Evolutionary conservation across 1,284 basidiomycete genomes (phyloP).

Genomic region (Cystobasidium sp.): DNA sequence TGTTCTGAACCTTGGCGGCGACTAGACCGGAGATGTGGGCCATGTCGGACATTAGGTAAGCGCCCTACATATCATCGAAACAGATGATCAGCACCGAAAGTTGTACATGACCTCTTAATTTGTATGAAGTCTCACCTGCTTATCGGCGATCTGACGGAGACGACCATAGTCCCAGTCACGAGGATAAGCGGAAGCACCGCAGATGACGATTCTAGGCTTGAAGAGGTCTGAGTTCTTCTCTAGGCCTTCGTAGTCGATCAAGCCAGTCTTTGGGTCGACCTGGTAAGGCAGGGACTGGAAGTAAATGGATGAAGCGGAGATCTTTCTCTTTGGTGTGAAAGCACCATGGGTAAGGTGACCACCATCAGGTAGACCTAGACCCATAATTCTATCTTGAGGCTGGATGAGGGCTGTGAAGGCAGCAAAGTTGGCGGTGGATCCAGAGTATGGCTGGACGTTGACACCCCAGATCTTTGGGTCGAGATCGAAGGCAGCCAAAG

Average conservation of each 20-base stretch:
- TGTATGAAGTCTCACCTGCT: constrained; percentile 77
- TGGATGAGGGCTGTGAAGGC: constrained; percentile 95
- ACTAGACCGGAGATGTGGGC: constrained; percentile 96
- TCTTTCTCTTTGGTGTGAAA: constrained; percentile 82
- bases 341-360: constrained; percentile 71
- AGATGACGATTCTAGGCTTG: constrained; percentile 95
- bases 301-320: constrained; percentile 99
- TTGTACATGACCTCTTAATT: neutral
- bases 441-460: constrained; percentile 92
- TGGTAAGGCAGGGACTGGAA: constrained; percentile 99
- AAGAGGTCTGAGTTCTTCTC: constrained; percentile 89
- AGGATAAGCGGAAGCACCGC: constrained; percentile 97
- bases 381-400: constrained; percentile 99
- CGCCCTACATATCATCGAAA: constrained; percentile 2
- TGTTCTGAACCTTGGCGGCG: constrained; percentile 88
- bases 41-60: constrained; percentile 81
- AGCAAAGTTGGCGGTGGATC: constrained; percentile 87
- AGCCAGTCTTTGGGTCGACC: constrained; percentile 79
- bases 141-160: constrained; percentile 80
- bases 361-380: constrained; percentile 96
- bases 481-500: constrained; percentile 94
- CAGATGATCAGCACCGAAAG: neutral
- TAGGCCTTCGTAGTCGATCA: constrained; percentile 88
- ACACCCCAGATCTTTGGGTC: constrained; percentile 91
- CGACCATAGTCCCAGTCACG: constrained; percentile 94